phyloP scores from a whole-genome alignment of 495 filamentous ascomycete species.

The Diplogelasinospora grovesii region DNA sequence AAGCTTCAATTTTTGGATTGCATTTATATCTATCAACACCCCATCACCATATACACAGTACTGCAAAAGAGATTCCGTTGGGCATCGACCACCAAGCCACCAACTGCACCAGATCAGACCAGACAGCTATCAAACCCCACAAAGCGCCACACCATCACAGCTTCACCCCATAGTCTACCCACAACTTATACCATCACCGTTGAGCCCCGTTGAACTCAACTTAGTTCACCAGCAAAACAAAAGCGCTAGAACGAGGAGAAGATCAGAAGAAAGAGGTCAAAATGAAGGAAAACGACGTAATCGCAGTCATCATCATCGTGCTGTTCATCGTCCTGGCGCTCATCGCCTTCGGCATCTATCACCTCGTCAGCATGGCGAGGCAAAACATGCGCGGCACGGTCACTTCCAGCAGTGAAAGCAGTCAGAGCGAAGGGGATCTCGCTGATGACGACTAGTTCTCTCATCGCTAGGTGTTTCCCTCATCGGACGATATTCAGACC shows the following conservation, averaged over 20 bases:
- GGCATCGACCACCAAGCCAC: too few relatives aligned
- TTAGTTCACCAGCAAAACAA: too few relatives aligned
- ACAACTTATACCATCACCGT: not conserved
- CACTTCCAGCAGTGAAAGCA: slow-evolving; percentile 24
- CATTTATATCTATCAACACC: too few relatives aligned
- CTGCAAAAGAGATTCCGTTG: too few relatives aligned
- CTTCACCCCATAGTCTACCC: not conserved
- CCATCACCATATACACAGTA: too few relatives aligned
- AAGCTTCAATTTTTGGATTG: too few relatives aligned
- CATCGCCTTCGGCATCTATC: slow-evolving; percentile 64
- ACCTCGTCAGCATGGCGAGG: slow-evolving; percentile 44
- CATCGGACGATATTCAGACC: too few relatives aligned
- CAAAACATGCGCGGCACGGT: slow-evolving; percentile 28
- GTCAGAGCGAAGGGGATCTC: slow-evolving; percentile 16
- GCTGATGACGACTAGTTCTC: too few relatives aligned
- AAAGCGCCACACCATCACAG: not conserved
- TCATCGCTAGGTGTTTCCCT: too few relatives aligned
- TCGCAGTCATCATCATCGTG: slow-evolving; percentile 76
- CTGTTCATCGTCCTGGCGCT: slow-evolving; percentile 67
- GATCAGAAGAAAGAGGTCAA: slow-evolving; percentile 21
- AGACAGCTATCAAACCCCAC: too few relatives aligned
- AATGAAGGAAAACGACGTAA: slow-evolving; percentile 68
- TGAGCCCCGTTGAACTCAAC: not conserved
- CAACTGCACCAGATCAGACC: too few relatives aligned
- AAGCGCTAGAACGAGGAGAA: not conserved